Evolutionary conservation across 164 flowering plant species (phyloP).

Genomic region (Macadamia integrifolia): DNA sequence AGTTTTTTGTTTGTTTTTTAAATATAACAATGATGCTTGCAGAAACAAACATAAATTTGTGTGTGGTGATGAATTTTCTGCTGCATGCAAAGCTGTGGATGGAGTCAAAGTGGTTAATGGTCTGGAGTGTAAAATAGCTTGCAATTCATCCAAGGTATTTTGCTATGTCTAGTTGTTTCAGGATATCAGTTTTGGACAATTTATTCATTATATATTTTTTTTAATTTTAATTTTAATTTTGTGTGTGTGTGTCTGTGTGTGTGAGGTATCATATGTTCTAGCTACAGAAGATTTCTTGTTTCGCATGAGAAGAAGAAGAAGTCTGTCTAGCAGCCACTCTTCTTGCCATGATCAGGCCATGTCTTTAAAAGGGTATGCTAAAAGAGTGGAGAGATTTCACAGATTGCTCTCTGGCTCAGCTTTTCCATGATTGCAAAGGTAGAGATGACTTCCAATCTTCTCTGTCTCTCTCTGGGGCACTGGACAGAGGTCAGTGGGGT

Average conservation of each 20-base stretch:
- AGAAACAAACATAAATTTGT: slow-evolving; percentile 60
- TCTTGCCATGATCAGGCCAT: background rate
- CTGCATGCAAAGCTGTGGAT: slow-evolving; percentile 42
- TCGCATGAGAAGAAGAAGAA: slow-evolving; percentile 27
- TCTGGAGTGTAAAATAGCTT: slow-evolving; percentile 80
- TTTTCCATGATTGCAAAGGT: background rate
- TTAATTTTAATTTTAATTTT: too few species aligned
- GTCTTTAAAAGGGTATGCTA: background rate
- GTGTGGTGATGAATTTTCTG: slow-evolving; percentile 38
- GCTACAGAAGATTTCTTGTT: slow-evolving; percentile 84
- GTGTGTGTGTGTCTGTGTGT: background rate
- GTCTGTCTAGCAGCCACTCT: background rate
- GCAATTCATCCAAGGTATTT: slow-evolving; percentile 74
- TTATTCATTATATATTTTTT: background rate
- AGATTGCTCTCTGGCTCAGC: background rate
- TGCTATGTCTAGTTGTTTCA: background rate
- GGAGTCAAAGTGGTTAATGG: slow-evolving; percentile 68
- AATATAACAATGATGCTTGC: slow-evolving; percentile 16
- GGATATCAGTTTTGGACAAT: background rate
- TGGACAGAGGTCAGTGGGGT: too few species aligned
- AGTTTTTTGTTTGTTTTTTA: background rate
- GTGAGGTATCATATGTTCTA: slow-evolving; percentile 78
- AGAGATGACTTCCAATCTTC: background rate
- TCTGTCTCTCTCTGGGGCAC: too few species aligned
- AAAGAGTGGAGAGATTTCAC: background rate